Percentiles rank a stretch among this genome's conserved stretches.
Evolutionary conservation across 2,329 filamentous ascomycete species (phyloP).

Genomic region (Lachnellula willkommii): DNA sequence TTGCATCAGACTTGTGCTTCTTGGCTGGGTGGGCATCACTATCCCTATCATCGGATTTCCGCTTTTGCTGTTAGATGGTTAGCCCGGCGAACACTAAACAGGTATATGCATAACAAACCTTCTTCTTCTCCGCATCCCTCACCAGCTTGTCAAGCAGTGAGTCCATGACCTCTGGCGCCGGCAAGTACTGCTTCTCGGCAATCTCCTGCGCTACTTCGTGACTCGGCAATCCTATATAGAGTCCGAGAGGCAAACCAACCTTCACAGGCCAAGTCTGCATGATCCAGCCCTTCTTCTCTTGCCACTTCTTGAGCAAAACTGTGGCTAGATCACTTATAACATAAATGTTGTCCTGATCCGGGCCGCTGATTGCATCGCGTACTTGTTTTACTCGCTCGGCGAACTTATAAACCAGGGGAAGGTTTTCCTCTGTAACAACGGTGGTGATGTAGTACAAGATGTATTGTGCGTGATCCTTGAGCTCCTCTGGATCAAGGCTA

Average conservation of each 20-base stretch:
- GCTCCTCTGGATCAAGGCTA: constrained; percentile 56
- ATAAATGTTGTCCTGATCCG: constrained; percentile 70
- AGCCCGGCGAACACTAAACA: constrained; percentile 2
- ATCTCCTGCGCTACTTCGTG: constrained; percentile 79
- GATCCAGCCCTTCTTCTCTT: constrained; percentile 78
- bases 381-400: constrained; percentile 91
- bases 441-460: constrained; percentile 82
- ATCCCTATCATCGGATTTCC: constrained; percentile 24
- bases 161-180: constrained; percentile 68
- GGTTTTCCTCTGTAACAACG: constrained; percentile 79
- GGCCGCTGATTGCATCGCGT: constrained; percentile 66
- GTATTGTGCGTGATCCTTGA: constrained; percentile 81
- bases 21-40: constrained; percentile 20
- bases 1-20: constrained; percentile 23
- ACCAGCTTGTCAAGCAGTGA: constrained; percentile 60
- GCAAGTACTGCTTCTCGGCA: constrained; percentile 78
- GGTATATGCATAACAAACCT: constrained; percentile 31
- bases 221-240: constrained; percentile 70
- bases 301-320: constrained; percentile 75
- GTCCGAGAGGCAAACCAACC: constrained; percentile 69
- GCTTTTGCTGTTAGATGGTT: constrained; percentile 24
- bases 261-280: constrained; percentile 80
- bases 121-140: constrained; percentile 59
- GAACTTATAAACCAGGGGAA: constrained; percentile 84
- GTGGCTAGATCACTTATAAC: constrained; percentile 83